Conservation (phyloP, 2,329 filamentous ascomycete genomes). For the Berkeleyomyces basicola region DNA sequence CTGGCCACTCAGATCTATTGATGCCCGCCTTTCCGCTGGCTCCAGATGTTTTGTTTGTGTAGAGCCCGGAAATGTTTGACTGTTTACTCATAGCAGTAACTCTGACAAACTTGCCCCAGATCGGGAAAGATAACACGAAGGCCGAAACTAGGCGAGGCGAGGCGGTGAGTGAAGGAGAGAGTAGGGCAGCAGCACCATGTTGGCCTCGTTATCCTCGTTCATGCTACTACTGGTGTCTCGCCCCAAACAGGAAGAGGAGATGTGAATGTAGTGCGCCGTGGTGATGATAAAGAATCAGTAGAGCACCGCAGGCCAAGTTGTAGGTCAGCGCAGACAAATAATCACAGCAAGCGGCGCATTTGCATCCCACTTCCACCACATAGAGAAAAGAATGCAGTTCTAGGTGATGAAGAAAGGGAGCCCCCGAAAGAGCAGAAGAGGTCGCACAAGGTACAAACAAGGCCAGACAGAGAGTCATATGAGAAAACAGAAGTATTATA, state of each 20-base stretch:
- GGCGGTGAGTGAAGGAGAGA: not conserved
- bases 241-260: not conserved
- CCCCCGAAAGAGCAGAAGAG: not conserved
- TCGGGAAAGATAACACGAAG: conserved; percentile 1
- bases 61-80: not conserved
- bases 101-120: not conserved
- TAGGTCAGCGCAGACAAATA: not conserved
- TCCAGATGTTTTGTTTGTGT: not conserved
- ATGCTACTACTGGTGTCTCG: not conserved
- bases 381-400: not conserved
- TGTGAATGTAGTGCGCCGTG: not conserved
- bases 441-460: not conserved
- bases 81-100: not conserved
- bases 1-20: not conserved
- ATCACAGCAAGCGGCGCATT: not conserved
- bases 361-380: not conserved
- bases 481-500: not conserved
- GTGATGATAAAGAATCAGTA: not conserved
- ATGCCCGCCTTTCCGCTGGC: not conserved
- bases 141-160: not conserved
- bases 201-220: not conserved
- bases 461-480: not conserved
- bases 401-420: not conserved
- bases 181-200: not conserved
- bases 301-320: not conserved